These are phyloP conservation scores for Yamadazyma sp. DNA, from an alignment of 1,139 yeast species.

Conservation along the genomic window DNA sequence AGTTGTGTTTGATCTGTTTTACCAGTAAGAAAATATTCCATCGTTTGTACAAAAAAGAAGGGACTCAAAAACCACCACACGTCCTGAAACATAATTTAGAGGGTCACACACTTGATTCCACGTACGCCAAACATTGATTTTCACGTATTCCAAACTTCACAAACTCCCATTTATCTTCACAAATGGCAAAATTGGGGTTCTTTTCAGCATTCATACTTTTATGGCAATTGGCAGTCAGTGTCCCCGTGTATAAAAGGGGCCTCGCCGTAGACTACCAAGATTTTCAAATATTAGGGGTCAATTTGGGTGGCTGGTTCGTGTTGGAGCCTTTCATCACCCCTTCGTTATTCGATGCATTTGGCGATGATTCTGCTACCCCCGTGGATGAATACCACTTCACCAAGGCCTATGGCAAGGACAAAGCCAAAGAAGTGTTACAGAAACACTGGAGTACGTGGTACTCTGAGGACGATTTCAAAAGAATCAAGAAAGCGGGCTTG, in stretches of 20 bases:
- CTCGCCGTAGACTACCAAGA: constrained; percentile 46
- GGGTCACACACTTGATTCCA: no score
- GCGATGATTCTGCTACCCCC: constrained; percentile 51
- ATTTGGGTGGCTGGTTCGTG: constrained; percentile 92
- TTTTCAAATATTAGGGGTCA: constrained; percentile 70
- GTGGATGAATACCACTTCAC: constrained; percentile 84
- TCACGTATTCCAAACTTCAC: no score
- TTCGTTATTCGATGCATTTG: constrained; percentile 61
- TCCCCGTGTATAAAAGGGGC: constrained; percentile 12
- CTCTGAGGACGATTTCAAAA: constrained; percentile 67
- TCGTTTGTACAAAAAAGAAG: no score
- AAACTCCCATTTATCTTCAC: no score
- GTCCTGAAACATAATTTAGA: no score
- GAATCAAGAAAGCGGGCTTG: constrained; percentile 66
- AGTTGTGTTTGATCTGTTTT: not conserved
- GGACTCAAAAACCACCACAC: no score
- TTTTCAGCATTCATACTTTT: not conserved
- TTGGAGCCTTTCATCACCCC: constrained; percentile 86
- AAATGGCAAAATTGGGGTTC: no score
- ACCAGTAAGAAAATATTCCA: no score
- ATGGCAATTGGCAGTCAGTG: not conserved
- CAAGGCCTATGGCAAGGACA: constrained; percentile 58
- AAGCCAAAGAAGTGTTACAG: constrained; percentile 51
- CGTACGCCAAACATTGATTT: no score
- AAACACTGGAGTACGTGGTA: constrained; percentile 82